Base-by-base conservation (phyloP, 257 asterid genomes). In the Nyctanthes arbortristis region DNA sequence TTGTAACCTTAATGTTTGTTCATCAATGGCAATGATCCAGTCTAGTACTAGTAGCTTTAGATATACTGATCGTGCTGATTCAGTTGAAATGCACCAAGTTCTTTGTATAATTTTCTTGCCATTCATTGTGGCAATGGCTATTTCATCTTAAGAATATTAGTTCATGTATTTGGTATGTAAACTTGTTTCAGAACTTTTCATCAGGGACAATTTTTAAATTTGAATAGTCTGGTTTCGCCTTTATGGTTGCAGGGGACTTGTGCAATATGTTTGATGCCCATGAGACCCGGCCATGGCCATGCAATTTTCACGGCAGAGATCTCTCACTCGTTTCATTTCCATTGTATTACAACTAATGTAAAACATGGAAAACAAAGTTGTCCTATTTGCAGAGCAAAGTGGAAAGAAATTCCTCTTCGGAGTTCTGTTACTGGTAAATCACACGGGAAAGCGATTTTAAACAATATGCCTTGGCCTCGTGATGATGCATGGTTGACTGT, bases 221-320 rank as follows among this genome's bases (percentile, higher is more conserved):
- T 47, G 56, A 40, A 40, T 40, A 1, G n/a, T 43, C 24, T 43
- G 67, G 57, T 34, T 65, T 33, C 74, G 40, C 47, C 11, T 69
- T 69, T 47, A 31, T 61, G 35, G 34, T 64, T 66, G 74, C 95
- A 93, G 99, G 87, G 70, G 40, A 73, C 75, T 33, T 94, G 99
- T 70, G 84, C 99, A 11, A 91, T 94, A 84, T 94, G 99, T 79
- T 78, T 91, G 83, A 69, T 66, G 64, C 30, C 83, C 30, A 78
- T 91, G 95, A 89, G 78, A 75, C 82, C 93, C 1, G 96, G 95
- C 52, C 83, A 80, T 4, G 97, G 98, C 52, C 96, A 84, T 43
- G 98, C 97, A 14, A 94, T 94, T 68, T 91, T 89, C 82, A 91
- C 97, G 11, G 99, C 97, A 58, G 97, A 94, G 77, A 91, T 97